A percentile compares a stretch with the other conserved stretches of the same genome.
Conservation (phyloP, 2,329 filamentous ascomycete species). For the Arthrobotrys pseudoclavata region DNA sequence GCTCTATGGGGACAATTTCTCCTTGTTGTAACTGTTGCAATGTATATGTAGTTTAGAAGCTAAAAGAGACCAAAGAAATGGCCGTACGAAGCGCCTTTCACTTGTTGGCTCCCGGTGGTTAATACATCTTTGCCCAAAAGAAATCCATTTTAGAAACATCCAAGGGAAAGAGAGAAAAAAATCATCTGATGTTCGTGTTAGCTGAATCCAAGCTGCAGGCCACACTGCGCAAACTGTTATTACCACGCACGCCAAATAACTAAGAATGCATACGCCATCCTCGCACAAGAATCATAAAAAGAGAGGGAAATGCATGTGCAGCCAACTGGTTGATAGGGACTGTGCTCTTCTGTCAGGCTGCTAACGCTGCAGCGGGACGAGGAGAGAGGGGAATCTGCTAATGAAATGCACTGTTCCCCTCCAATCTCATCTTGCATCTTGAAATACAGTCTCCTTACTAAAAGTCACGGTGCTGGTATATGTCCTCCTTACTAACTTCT, state of each 20-base stretch:
- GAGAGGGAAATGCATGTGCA: conserved; percentile 27
- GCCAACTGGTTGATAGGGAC: conserved; percentile 22
- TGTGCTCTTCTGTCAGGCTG: conserved; percentile 42
- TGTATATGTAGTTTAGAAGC: conserved; percentile 7
- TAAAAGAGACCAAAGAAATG: conserved; percentile 16
- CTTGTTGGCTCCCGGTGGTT: conserved; percentile 31
- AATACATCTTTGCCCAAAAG: conserved; percentile 12
- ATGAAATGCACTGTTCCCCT: conserved; percentile 39
- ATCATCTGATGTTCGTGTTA: conserved; percentile 60
- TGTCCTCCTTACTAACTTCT: background rate
- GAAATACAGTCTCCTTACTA: conserved; percentile 23
- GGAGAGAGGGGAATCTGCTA: conserved; percentile 32
- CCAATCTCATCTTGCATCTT: conserved; percentile 52
- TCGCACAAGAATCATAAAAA: conserved; percentile 35
- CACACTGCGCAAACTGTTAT: conserved; percentile 23
- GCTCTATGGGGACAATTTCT: conserved; percentile 48
- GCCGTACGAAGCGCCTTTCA: conserved; percentile 37
- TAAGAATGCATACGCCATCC: conserved; percentile 41
- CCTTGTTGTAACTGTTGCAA: conserved; percentile 45
- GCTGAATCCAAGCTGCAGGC: conserved; percentile 34
- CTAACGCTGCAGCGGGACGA: conserved; percentile 22
- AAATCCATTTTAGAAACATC: conserved; percentile 1
- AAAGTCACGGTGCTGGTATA: conserved; percentile 9
- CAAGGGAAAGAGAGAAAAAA: conserved; percentile 27
- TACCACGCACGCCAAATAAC: conserved; percentile 29